Conservation (phyloP, 805 yeast species). For the Komagataella pseudopastoris region DNA sequence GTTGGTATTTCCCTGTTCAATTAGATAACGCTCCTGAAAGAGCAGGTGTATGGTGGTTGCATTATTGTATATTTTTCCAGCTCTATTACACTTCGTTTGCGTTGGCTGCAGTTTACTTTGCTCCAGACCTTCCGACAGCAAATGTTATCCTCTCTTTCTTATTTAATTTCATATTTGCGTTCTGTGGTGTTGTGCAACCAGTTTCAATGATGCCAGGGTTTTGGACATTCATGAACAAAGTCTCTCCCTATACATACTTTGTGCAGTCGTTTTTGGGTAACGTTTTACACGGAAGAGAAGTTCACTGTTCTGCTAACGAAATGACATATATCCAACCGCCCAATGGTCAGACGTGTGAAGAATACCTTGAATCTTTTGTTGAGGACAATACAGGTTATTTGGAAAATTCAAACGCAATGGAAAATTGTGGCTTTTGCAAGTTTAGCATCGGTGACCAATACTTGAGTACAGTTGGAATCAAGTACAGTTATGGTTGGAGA, state of each 20-base stretch:
- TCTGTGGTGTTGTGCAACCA: conserved; percentile 61
- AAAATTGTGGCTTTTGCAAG: conserved; percentile 35
- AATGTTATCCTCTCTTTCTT: conserved; percentile 42
- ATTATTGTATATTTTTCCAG: conserved; percentile 23
- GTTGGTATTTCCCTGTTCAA: conserved; percentile 6
- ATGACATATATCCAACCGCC: conserved; percentile 39
- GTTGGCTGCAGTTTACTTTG: conserved; percentile 37
- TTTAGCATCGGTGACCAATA: conserved; percentile 32
- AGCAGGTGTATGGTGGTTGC: conserved; percentile 34
- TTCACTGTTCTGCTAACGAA: conserved; percentile 36
- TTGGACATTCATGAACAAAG: conserved; percentile 76
- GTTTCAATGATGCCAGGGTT: conserved; percentile 53
- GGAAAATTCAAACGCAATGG: conserved; percentile 32
- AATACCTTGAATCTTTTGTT: conserved; percentile 33
- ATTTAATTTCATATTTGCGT: conserved; percentile 44
- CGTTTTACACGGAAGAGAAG: conserved; percentile 35
- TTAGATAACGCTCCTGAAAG: conserved; percentile 21
- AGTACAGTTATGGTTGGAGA: conserved; percentile 46
- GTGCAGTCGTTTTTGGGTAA: conserved; percentile 34
- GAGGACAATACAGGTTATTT: conserved; percentile 39
- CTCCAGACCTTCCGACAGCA: conserved; percentile 59
- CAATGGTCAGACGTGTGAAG: conserved; percentile 48
- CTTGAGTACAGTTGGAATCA: conserved; percentile 26
- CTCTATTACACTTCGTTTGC: conserved; percentile 36
- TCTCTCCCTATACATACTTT: conserved; percentile 62